Evolutionary conservation across 331 rosid genomes (phyloP), one percentile per base, ranked within the genome.

Genomic region (Acacia concinna): DNA sequence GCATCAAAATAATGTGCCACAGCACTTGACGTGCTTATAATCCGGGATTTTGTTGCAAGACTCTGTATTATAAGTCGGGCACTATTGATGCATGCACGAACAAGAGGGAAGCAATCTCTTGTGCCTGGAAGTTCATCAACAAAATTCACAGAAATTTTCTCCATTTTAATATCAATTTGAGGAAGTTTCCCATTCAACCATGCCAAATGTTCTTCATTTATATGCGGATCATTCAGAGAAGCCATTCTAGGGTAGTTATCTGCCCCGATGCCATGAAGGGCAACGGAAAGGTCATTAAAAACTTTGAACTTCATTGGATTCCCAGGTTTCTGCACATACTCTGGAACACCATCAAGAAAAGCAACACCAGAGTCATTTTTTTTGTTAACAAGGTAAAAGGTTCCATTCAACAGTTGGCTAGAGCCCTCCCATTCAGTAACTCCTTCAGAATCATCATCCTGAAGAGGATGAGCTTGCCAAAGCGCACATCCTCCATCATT

Each of bases 271-370:
- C 67, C 81, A 78, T 86, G 91, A 82, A 34, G 54, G 86, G 83
- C 76, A 66, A 51, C 46, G 70, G 85, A 64, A 81, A 78, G 76
- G 69, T 90, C 87, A 62, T 75, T 76, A 71, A 95, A 87, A 60
- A 95, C 86, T 89, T 93, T 95, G 60, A 93, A 90, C 91, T 95
- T 95, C 83, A 91, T 86, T 56, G 93, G 96, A 84, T 84, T 91
- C 84, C 99, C 99, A 80, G 98, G 99, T 87, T 90, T 93, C 81
- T 69, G 82, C 54, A 95, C 94, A 76, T 91, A 91, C 88, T 91
- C 96, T 20, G 88, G 93, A 87, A 89, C 72, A 74, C 90, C 94
- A 93, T 93, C 97, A 75, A 90, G 76, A 34, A 93, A 90, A 74
- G 97, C 97, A 87, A 95, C 83, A 84, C 90, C 94, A 84, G 88